These are phyloP conservation scores for Puya raimondii DNA, from an alignment of 176 grass and related monocot species.

Conservation along the genomic window DNA sequence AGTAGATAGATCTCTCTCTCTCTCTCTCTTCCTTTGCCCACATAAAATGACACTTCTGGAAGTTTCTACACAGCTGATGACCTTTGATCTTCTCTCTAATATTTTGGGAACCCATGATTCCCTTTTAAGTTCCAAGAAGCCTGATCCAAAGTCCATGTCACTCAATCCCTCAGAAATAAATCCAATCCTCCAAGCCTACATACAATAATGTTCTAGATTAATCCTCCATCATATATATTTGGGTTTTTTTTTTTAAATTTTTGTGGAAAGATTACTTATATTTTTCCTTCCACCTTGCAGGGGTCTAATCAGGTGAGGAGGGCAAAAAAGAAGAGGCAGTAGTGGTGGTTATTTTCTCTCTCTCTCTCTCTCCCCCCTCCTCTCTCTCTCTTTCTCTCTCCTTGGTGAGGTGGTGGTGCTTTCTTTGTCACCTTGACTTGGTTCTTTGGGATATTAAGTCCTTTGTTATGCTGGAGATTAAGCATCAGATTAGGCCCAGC, in stretches of 20 bases:
- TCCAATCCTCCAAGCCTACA: not conserved
- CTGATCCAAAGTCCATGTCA: not conserved
- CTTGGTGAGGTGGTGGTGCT: conserved; percentile 3
- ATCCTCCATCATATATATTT: not conserved
- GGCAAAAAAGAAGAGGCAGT: not conserved
- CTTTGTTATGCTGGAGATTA: conserved; percentile 72
- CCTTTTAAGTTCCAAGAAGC: not conserved
- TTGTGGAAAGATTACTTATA: not conserved
- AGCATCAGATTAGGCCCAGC: conserved; percentile 71
- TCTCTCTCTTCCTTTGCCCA: conserved; percentile 10
- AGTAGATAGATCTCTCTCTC: conserved; percentile 4
- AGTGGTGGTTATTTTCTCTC: too few relatives aligned
- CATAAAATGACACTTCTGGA: conserved; percentile 80
- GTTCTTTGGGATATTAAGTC: not conserved
- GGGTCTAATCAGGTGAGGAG: conserved; percentile 10
- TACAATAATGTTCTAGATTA: conserved; percentile 12
- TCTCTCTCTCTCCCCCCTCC: too few relatives aligned
- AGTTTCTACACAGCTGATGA: not conserved
- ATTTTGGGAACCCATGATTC: not conserved
- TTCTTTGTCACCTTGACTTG: not conserved
- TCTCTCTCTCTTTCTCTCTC: not conserved
- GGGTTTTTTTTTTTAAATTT: not conserved
- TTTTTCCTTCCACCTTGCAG: conserved; percentile 14
- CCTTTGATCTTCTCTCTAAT: not conserved
- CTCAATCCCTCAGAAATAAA: not conserved